Percentiles rank a stretch among this genome's conserved stretches.
Evolutionary conservation across 2,329 filamentous ascomycete species (phyloP).

Genomic region (Cercospora citrullina): DNA sequence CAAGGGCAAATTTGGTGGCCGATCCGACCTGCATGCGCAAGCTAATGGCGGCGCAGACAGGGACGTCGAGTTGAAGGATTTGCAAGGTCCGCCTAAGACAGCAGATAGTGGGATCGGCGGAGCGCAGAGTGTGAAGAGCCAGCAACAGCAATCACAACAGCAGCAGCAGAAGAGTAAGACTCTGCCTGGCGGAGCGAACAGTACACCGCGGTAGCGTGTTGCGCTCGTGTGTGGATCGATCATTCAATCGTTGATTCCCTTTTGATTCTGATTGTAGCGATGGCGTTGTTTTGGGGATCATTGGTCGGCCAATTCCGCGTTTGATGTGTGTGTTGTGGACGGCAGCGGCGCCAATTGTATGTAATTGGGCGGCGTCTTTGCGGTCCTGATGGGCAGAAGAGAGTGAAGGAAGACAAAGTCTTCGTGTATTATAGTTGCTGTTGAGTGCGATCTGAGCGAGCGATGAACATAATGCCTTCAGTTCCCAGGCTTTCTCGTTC

Average conservation of each 20-base stretch:
- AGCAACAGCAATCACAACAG: not conserved
- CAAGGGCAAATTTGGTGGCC: not conserved
- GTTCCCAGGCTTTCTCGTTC: not conserved
- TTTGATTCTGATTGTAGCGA: not conserved
- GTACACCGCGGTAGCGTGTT: constrained; percentile 14
- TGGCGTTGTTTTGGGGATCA: not conserved
- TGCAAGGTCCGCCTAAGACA: constrained; percentile 21
- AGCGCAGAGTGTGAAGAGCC: not conserved
- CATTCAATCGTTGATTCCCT: not conserved
- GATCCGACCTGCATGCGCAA: not conserved
- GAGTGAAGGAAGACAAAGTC: not conserved
- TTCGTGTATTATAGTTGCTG: not conserved
- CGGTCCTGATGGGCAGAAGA: not conserved
- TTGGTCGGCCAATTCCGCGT: not conserved
- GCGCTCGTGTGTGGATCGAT: not conserved
- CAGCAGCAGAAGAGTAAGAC: constrained; percentile 8
- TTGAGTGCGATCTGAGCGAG: not conserved
- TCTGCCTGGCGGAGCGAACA: constrained; percentile 15
- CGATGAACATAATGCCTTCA: not conserved
- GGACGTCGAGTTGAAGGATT: constrained; percentile 68
- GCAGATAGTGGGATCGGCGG: constrained; percentile 14
- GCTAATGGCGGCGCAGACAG: constrained; percentile 29
- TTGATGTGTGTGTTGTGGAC: not conserved
- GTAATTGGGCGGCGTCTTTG: not conserved
- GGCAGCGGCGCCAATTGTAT: not conserved